These are phyloP conservation scores for Trichoderma endophyticum DNA, from an alignment of 2,329 filamentous ascomycete genomes.

Conservation along the genomic window DNA sequence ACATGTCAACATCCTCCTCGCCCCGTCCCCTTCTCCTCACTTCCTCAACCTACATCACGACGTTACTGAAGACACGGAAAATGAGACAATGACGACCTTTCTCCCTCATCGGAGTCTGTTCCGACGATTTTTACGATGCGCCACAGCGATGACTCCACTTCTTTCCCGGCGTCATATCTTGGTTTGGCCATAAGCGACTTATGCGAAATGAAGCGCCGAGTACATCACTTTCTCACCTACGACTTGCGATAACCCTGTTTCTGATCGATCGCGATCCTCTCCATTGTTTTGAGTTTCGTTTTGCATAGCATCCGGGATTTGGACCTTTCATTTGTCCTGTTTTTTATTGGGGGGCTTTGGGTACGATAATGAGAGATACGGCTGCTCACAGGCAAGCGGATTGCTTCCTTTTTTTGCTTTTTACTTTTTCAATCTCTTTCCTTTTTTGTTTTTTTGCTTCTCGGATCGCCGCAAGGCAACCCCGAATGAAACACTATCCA, in stretches of 20 bases:
- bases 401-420: conserved; percentile 24
- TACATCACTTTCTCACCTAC: conserved; percentile 15
- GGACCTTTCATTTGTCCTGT: conserved; percentile 20
- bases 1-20: neutral
- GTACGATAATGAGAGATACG: conserved; percentile 10
- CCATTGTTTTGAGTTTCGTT: conserved; percentile 17
- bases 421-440: conserved; percentile 20
- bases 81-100: conserved; percentile 24
- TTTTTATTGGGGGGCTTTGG: conserved; percentile 19
- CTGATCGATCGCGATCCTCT: conserved; percentile 8
- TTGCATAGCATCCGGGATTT: conserved; percentile 28
- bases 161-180: neutral
- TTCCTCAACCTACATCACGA: conserved; percentile 22
- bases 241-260: conserved; percentile 4
- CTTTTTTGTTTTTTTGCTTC: neutral
- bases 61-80: conserved; percentile 32
- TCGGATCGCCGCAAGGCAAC: conserved; percentile 29
- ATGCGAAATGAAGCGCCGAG: conserved; percentile 4
- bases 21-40: conserved; percentile 8
- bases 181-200: conserved; percentile 2
- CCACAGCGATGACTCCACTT: conserved; percentile 6
- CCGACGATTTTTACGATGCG: conserved; percentile 16
- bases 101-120: neutral
- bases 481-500: neutral
- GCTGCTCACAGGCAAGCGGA: neutral